These are phyloP conservation scores for Candida tammaniensis DNA, from an alignment of 805 yeast genomes.

Conservation along the genomic window DNA sequence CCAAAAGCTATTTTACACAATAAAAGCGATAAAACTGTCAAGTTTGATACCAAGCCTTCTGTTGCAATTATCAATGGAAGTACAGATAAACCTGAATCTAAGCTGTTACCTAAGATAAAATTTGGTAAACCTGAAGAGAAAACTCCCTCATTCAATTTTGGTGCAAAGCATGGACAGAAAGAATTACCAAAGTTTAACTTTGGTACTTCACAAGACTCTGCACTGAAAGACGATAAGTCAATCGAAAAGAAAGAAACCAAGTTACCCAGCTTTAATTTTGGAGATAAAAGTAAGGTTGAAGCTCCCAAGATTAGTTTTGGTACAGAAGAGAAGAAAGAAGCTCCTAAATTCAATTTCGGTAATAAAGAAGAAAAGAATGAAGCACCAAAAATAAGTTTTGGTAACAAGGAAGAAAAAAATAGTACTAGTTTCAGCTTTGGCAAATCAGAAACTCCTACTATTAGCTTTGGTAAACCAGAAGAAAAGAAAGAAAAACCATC, in stretches of 20 bases:
- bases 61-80: too few species aligned
- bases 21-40: too few species aligned
- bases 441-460: slow-evolving; percentile 1
- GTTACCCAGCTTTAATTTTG: slow-evolving; percentile 3
- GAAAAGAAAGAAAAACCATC: slow-evolving; percentile 5
- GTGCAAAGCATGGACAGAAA: background rate
- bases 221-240: background rate
- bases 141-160: slow-evolving; percentile 1
- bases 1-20: background rate
- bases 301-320: slow-evolving; percentile 4
- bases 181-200: background rate
- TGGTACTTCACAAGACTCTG: background rate
- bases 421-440: too few species aligned
- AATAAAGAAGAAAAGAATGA: slow-evolving; percentile 2
- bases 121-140: background rate
- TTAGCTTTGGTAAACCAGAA: slow-evolving; percentile 5
- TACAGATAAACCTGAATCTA: background rate
- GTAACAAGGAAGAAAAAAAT: slow-evolving; percentile 4
- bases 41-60: too few species aligned
- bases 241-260: background rate
- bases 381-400: slow-evolving; percentile 7
- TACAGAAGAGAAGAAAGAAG: slow-evolving; percentile 2
- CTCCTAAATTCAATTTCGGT: slow-evolving; percentile 10
- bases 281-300: slow-evolving; percentile 3
- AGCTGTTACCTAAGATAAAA: background rate